Base-by-base conservation (phyloP, 2,329 filamentous ascomycete species). In the Diaporthe amygdali region DNA sequence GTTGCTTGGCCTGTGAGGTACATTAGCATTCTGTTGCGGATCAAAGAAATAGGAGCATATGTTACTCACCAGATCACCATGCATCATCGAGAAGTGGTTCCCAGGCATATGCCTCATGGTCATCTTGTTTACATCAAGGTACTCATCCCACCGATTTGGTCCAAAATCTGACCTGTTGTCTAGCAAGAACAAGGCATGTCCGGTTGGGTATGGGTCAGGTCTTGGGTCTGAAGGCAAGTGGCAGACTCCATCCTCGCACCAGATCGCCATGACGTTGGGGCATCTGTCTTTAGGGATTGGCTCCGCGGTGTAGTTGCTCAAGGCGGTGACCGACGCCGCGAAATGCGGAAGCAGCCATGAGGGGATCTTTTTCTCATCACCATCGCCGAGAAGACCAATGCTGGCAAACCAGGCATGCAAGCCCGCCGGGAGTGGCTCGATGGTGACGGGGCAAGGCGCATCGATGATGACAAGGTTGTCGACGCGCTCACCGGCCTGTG, bases 81-180 rank as follows among this genome's bases (percentile, higher is more conserved):
- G 90, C 91, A 94, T 93, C 91, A 94, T 94, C 25, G 87, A 90
- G 82, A 94, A 94, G 81, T 94, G 92, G 77, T 94, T 92, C 2
- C 91, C 92, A 20, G 88, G 89, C 89, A 93, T 92, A 76, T 92
- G 89, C 68, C 86, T 86, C 74, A 88, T 91, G 61, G 84, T 84
- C 82, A 93, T 91, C 80, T 90, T 92, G 68, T 86, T 81, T 63
- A 83, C 77, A 66, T 90, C 89, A 47, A 93, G 81, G 51, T 90
- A 90, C 79, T 92, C 88, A 34, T 90, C 90, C 91, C 91, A 93
- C 25, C 90, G 86, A 78, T 93, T 93, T 71, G 90, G 87, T 2
- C 87, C 87, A 79, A 94, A 94, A 79, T 93, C 91, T 5, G 88
- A 90, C 71, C 93, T 86, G 84, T 94, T 92, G 79, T 94, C 91